Percentiles rank a stretch among this genome's conserved stretches.
Conservation (phyloP, 257 asterid genomes). For the Agastache rugosa region DNA sequence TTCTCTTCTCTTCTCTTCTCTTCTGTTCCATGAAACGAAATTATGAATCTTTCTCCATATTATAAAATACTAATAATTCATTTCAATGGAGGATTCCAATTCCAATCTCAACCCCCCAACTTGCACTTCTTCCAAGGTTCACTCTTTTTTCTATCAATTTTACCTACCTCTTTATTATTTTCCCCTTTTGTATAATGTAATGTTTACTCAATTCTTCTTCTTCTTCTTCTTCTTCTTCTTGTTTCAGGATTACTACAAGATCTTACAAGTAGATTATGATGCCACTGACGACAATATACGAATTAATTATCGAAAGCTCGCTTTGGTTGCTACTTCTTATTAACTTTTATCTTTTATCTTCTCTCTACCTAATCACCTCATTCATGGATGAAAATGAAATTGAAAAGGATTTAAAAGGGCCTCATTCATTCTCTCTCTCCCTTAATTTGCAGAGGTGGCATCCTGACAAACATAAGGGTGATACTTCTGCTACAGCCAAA, state of each 20-base stretch:
- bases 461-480: constrained; percentile 71
- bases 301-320: constrained; percentile 64
- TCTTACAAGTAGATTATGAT: constrained; percentile 70
- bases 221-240: neutral
- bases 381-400: no score
- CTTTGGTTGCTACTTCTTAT: constrained; percentile 57
- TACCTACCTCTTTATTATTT: neutral
- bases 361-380: neutral
- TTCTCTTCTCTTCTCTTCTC: neutral
- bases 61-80: constrained; percentile 4
- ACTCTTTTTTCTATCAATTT: neutral
- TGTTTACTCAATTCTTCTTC: neutral
- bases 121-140: constrained; percentile 37
- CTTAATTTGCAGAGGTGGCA: constrained; percentile 71
- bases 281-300: constrained; percentile 73
- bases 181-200: neutral
- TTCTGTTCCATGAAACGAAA: constrained; percentile 37
- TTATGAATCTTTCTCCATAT: constrained; percentile 40
- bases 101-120: constrained; percentile 26
- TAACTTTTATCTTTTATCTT: constrained; percentile 17
- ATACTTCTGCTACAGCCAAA: constrained; percentile 55
- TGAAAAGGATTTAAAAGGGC: neutral
- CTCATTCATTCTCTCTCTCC: constrained; percentile 27
- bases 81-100: constrained; percentile 5
- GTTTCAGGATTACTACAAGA: constrained; percentile 69